Evolutionary conservation across 306 rosid genomes (phyloP).

Genomic region (Cucumis melo): DNA sequence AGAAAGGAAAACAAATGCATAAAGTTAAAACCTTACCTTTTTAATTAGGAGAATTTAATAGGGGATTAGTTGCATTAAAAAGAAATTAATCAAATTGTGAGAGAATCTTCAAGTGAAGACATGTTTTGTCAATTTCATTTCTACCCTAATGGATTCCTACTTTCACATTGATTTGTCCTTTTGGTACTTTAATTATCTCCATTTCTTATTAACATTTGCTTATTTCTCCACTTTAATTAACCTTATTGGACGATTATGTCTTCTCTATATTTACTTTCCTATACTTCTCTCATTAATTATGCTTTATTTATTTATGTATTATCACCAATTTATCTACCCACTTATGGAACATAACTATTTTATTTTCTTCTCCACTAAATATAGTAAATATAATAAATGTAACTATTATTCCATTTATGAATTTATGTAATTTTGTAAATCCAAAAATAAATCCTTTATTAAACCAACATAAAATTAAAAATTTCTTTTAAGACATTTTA

Average conservation of each 20-base stretch:
- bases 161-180: neutral
- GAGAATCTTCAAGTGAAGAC: neutral
- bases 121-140: neutral
- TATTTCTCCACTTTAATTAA: neutral
- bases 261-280: neutral
- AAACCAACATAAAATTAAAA: no score
- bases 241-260: neutral
- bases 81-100: neutral
- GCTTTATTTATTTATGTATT: no score
- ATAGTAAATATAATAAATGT: no score
- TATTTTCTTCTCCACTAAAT: no score
- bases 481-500: no score
- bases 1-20: neutral
- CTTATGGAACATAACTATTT: no score
- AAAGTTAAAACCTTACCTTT: neutral
- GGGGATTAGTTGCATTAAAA: neutral
- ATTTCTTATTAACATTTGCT: neutral
- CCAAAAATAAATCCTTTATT: no score
- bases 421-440: no score
- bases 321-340: no score
- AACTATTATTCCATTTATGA: no score
- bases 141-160: neutral
- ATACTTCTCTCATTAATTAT: no score
- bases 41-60: neutral
- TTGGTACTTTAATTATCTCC: neutral